Conservation (phyloP, 2,329 filamentous ascomycete species). For the Aspergillus vadensis region DNA sequence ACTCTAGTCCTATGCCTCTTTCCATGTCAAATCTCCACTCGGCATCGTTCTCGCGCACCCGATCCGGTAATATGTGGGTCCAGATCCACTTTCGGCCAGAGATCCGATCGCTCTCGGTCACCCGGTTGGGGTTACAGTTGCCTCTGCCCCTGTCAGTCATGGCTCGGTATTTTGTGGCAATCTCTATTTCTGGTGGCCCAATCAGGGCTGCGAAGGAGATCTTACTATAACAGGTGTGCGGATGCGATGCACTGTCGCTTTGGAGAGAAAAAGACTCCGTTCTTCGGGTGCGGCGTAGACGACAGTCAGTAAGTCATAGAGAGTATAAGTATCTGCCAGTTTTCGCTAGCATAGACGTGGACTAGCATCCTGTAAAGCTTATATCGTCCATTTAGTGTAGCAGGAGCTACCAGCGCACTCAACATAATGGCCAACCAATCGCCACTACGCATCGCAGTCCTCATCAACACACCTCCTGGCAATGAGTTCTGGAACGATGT, state of each 20-base stretch:
- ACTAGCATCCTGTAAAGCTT: no score
- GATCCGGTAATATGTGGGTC: background rate
- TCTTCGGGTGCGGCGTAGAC: background rate
- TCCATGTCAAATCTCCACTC: no score
- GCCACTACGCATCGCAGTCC: constrained; percentile 3
- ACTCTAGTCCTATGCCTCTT: no score
- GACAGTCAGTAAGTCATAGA: no score
- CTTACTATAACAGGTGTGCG: background rate
- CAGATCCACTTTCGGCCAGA: background rate
- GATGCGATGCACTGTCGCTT: background rate
- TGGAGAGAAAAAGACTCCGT: background rate
- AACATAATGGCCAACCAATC: background rate
- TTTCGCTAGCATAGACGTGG: no score
- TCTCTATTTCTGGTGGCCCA: no score
- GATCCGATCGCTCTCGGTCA: background rate
- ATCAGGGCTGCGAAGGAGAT: no score
- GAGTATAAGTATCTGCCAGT: no score
- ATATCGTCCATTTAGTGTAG: no score
- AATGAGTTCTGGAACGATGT: constrained; percentile 16
- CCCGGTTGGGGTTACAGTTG: background rate
- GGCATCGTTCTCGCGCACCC: background rate
- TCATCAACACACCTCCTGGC: constrained; percentile 11
- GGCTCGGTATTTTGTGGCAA: no score
- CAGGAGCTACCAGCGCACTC: no score
- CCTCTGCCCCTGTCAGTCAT: no score